Evolutionary conservation across 805 yeast genomes (phyloP), one percentile per base, ranked within the genome.

Genomic region (Schwanniomyces polymorphus): DNA sequence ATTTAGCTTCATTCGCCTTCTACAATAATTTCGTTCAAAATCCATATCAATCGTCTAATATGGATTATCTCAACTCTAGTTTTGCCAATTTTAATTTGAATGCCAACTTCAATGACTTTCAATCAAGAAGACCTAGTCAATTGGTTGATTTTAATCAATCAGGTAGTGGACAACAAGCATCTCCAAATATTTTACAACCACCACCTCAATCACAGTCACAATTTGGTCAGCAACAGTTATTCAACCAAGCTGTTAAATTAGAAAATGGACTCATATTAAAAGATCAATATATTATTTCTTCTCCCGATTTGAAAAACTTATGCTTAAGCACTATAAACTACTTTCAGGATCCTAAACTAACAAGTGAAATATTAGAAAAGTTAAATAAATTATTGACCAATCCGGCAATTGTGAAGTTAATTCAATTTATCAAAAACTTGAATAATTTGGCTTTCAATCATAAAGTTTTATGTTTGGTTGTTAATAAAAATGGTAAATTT

Each of bases 231-330:
- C 56, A 41, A 18, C 43, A 43, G 26, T 47, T 28, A 9, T 27
- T 23, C 25, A 38, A 46, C 29, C 51, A 54, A 33, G 55, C 49
- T 42, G 70, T 67, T 37, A 70, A 72, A 45, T 62, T 85, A 45
- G 91, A 86, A 39, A 84, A 85, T 58, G 91, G 91, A 0, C 65
- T 85, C 33, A 56, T 83, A 5, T 65, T 84, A 38, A 78, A 76
- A 44, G 80, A 80, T 40, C 78, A 75, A 46, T 73, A 76, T 41
- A 83, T 86, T 18, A 68, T 82, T 17, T 80, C 90, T 1, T 82
- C 90, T 0, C 68, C 76, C 0, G 83, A 79, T 7, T 72, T 87
- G 44, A 79, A 79, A 46, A 53, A 63, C 9, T 64, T 79, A 42
- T 86, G 76, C 54, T 49, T 58, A 10, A 73, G 76, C 53, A 79